Base-by-base conservation (phyloP, 2,329 filamentous ascomycete genomes). In the Clarireedia monteithiana region DNA sequence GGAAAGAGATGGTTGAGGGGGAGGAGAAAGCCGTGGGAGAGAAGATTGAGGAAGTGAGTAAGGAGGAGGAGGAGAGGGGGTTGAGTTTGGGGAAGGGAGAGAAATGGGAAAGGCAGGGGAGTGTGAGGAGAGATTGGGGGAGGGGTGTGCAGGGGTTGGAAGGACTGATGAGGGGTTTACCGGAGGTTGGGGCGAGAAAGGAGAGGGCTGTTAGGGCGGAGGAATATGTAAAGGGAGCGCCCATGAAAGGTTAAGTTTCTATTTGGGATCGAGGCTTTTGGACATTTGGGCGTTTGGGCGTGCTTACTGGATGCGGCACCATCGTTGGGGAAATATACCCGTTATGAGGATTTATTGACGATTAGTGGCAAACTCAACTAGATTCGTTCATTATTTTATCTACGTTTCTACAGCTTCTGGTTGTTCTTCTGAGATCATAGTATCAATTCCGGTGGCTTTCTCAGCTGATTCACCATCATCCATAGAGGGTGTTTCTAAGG, bases 141-240 rank as follows among this genome's bases (percentile, higher is more conserved):
- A 69, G 61, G 9, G 79, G 79, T 0, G 75, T 85, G 1, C 73
- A 73, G 48, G 75, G 74, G 15, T 64, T 85, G 54, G 77, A 71
- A 3, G 69, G 74, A 60, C 61, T 85, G 56, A 83, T 83, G 73
- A 75, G 75, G 63, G 78, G 80, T 38, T 79, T 86, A 78, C 81
- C 83, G 15, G 75, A 79, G 20, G 78, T 79, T 3, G 80, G 83
- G 64, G 83, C 83, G 53, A 80, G 76, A 68, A 84, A 85, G 78
- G 82, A 85, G 73, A 75, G 82, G 68, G 83, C 83, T 56, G 73
- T 79, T 59, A 75, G 79, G 15, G 83, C 81, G 14, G 68, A 66
- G 53, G 61, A 58, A n/a, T 69, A 69, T 64, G 61, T 69, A n/a
- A 48, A 24, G 53, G 58, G 47, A 38, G 44, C 54, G 27, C 59